These are phyloP conservation scores for Pseudopithomyces chartarum DNA, from an alignment of 2,329 filamentous ascomycete genomes.

Conservation along the genomic window DNA sequence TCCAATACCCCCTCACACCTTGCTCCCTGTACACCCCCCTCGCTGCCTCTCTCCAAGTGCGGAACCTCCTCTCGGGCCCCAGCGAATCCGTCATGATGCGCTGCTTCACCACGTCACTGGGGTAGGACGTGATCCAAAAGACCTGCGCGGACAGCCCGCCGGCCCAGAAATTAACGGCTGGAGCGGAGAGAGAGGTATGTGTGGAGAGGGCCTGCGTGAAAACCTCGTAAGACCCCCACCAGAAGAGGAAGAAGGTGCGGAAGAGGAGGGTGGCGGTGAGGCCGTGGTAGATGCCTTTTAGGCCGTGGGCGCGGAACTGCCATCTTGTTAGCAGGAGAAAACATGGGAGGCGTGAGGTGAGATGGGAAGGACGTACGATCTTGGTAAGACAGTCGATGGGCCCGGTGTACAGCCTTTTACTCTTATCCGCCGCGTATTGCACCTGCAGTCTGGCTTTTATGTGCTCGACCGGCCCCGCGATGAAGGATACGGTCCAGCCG, in stretches of 20 bases:
- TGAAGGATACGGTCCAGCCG: slow-evolving; percentile 86
- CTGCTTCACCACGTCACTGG: slow-evolving; percentile 93
- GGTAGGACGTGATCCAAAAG: slow-evolving; percentile 93
- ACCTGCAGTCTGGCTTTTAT: slow-evolving; percentile 93
- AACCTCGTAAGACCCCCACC: slow-evolving; percentile 96
- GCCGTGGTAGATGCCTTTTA: slow-evolving; percentile 83
- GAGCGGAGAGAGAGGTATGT: slow-evolving; percentile 72
- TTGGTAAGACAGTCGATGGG: slow-evolving; percentile 83
- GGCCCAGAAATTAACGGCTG: slow-evolving; percentile 95
- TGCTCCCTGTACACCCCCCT: slow-evolving; percentile 74
- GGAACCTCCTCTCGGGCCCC: slow-evolving; percentile 67
- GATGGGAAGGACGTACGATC: slow-evolving; percentile 52
- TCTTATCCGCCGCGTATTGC: slow-evolving; percentile 83
- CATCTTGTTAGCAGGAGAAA: not conserved
- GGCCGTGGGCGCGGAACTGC: slow-evolving; percentile 65
- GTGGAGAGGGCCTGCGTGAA: slow-evolving; percentile 71
- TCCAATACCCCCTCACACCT: slow-evolving; percentile 82
- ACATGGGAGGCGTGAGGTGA: not conserved
- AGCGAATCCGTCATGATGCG: slow-evolving; percentile 95
- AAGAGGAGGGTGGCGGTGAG: slow-evolving; percentile 85
- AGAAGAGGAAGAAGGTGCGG: slow-evolving; percentile 93
- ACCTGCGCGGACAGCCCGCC: slow-evolving; percentile 90
- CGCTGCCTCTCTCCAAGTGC: slow-evolving; percentile 80
- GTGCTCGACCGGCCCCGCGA: slow-evolving; percentile 93
- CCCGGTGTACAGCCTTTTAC: slow-evolving; percentile 78